phyloP scores from a whole-genome alignment of 305 asterid genomes.

The Fraxinus sp. region DNA sequence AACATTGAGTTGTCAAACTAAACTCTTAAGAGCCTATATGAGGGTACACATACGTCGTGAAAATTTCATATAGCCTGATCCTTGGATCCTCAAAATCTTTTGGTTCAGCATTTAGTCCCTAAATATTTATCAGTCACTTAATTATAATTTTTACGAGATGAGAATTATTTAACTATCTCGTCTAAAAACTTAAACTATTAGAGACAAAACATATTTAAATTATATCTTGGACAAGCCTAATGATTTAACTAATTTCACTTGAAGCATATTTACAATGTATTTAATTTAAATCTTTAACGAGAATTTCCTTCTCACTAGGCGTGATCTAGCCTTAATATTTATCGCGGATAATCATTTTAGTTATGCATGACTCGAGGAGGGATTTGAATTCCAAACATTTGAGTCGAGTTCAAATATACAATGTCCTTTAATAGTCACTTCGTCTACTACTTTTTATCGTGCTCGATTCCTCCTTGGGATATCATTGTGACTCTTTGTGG shows the following conservation, averaged over 20 bases:
- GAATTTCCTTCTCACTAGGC: background rate
- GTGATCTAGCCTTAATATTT: background rate
- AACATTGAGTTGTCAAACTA: background rate
- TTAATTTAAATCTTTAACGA: background rate
- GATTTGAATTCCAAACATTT: background rate
- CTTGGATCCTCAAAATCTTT: background rate
- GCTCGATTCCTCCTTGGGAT: background rate
- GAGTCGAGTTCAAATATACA: background rate
- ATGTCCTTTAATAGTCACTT: background rate
- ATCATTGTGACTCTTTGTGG: background rate
- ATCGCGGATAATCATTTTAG: background rate
- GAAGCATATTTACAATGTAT: background rate
- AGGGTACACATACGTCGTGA: background rate
- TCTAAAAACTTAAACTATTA: background rate
- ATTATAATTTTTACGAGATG: background rate
- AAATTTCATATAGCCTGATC: background rate
- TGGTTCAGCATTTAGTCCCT: background rate
- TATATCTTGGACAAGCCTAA: background rate
- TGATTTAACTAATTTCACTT: background rate
- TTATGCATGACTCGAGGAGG: background rate
- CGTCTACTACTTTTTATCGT: background rate
- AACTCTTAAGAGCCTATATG: background rate
- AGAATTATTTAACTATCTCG: background rate
- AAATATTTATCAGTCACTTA: background rate
- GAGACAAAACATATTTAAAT: background rate